Evolutionary conservation across 2,329 filamentous ascomycete genomes (phyloP), one percentile per base, ranked within the genome.

Genomic region (Sporothrix pseudoabietina): DNA sequence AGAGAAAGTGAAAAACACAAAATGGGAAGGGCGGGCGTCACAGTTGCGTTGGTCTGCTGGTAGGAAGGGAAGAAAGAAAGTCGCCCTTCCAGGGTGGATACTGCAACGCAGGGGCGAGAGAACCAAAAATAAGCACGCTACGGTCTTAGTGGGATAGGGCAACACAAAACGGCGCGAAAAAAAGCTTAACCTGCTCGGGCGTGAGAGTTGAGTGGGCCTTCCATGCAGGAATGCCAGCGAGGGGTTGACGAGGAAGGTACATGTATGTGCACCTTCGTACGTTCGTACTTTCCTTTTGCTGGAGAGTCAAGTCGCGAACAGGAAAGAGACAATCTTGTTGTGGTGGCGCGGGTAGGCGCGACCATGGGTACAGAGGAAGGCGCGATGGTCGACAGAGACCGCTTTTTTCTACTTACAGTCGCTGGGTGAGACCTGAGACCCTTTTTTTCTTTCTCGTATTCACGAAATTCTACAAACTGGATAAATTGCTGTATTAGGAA

Each of bases 391-490:
- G 55, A 19, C 22, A 22, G 22, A 5, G 30, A 7, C 57, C 61
- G 39, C 61, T 66, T 66, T 66, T 39, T 66, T 66, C 61, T 66
- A 66, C 61, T 66, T 66, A 10, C 4, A 6, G 61, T 66, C 22
- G 39, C 61, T 66, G 35, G 52, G 7, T 16, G 19, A 12, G 59
- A 44, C 44, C 59, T 26, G 26, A 26, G 26, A 26, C 26, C 26
- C 26, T 26, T 26, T 26, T 32, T 65, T 16, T 66, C 30, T 66
- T 66, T 66, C 61, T 66, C 61, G 61, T 66, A 66, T 66, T 66
- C 61, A 66, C n/a, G 14, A 30, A 66, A 44, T 44, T 47, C 22
- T 12, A 44, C 32, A 19, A 49, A 49, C 14, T 16, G 4, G 44
- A 49, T 44, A 12, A 19, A 26, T 47, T 44, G 39, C 61, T n/a